Evolutionary conservation across 768 basidiomycete genomes (phyloP), one percentile per base, ranked within the genome.

Genomic region (Porpolomopsis calyptriformis): DNA sequence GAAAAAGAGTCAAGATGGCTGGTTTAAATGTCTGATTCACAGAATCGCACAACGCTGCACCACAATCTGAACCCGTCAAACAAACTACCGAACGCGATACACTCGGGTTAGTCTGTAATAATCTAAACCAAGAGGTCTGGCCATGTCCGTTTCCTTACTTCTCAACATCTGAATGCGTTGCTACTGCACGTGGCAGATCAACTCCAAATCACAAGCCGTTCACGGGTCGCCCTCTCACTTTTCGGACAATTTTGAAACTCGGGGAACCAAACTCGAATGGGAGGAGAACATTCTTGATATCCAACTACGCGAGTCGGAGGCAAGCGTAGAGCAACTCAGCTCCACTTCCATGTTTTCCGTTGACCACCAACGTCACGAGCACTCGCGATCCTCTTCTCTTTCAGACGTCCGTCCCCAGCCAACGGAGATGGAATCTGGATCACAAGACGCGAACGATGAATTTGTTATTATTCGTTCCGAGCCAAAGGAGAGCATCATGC

Each of bases 161-260:
- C 29, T 7, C 20, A 3, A n/a, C 33, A 47, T 45, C 31, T 58
- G 35, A 31, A 31, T 47, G 41, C n/a, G 35, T 36, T 24, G 20
- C 44, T 85, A 82, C 64, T 85, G 41, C 58, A 61, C 45, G 82
- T 85, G 63, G 68, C 76, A 4, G 66, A 72, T 49, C 77, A 76
- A 23, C 73, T 68, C 12, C 57, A 76, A 80, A 42, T 69, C 85
- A 23, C 72, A 83, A 50, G 63, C 70, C 25, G 72, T 69, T 34
- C 64, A 85, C 14, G 75, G 78, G 41, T 65, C 68, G 8, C 51
- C 81, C 34, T 77, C 79, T 2, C 64, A 69, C 42, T 67, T 70
- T n/a, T 77, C 76, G 2, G 68, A 77, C 49, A 59, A 67, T 8
- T 66, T 72, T 23, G 64, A 62, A 31, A 48, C 64, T 33, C 70